phyloP scores from a whole-genome alignment of 2,329 filamentous ascomycete species.

The Endoconidiophora laricicola region DNA sequence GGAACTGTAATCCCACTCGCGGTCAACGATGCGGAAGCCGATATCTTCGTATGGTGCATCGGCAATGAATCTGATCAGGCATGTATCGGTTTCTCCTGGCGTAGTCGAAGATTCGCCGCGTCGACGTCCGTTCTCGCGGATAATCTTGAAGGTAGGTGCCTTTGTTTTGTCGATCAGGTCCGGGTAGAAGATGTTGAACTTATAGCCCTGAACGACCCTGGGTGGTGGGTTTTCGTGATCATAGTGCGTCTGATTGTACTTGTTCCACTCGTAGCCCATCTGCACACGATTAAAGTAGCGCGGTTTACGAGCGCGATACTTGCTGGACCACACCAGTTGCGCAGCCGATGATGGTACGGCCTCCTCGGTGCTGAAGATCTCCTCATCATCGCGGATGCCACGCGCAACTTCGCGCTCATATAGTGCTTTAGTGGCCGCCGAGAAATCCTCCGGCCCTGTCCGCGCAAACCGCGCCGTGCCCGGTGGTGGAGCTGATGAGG shows the following conservation, averaged over 20 bases:
- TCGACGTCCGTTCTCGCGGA: constrained; percentile 77
- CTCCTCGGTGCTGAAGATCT: constrained; percentile 87
- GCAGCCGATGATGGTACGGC: constrained; percentile 39
- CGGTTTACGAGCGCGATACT: constrained; percentile 79
- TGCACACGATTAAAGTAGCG: constrained; percentile 95
- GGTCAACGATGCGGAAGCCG: constrained; percentile 92
- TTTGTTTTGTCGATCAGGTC: constrained; percentile 90
- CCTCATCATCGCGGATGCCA: constrained; percentile 83
- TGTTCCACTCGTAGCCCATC: constrained; percentile 99
- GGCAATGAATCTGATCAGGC: constrained; percentile 86
- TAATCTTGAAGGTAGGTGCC: constrained; percentile 89
- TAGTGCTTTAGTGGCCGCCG: constrained; percentile 69
- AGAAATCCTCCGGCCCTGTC: constrained; percentile 60
- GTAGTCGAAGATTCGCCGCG: constrained; percentile 84
- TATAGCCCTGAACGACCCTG: constrained; percentile 96
- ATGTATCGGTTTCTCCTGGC: constrained; percentile 92
- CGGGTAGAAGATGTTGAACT: constrained; percentile 98
- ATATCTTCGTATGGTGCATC: constrained; percentile 94
- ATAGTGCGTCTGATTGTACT: constrained; percentile 99
- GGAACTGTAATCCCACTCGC: constrained; percentile 97
- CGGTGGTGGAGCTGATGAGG: constrained; percentile 23
- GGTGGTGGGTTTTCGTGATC: constrained; percentile 96
- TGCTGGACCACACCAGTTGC: constrained; percentile 49
- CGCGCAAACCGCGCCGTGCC: constrained; percentile 54
- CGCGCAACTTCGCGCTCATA: constrained; percentile 88